Base-by-base conservation (phyloP, 768 basidiomycete species). In the Chalciporus piperatus region DNA sequence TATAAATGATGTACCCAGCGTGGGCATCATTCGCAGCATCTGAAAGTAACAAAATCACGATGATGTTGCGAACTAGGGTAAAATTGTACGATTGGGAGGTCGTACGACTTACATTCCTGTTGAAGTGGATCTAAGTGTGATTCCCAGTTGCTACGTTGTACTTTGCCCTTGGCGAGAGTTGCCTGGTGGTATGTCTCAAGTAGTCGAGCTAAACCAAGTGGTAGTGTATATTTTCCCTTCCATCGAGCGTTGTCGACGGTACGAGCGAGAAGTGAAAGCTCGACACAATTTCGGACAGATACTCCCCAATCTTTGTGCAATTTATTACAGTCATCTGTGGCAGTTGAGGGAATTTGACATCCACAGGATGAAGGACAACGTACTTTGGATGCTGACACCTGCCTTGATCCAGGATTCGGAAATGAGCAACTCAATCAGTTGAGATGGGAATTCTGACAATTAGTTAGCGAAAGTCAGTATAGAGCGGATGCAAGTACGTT, bases 11-110 rank as follows among this genome's bases (percentile, higher is more conserved):
- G 56, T 80, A 80, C 12, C 82, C 85, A 4, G 86, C 78, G 60
- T 85, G 81, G 2, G 83, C 83, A 58, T 92, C 89, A 61, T 87
- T 85, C 28, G 76, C 79, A 4, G 85, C 89, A 68, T 90, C 88
- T 86, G 55, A 22, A 19, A 47, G 41, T 25, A 45, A 33, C 4
- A 19, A 59, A 51, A 55, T 56, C 43, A 64, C 20, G 30, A 58
- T 49, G 13, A 1, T n/a, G 22, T 30, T 49, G 17, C 14, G 39
- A 52, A 28, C 17, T 23, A 44, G 28, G 16, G 38, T 39, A 27
- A n/a, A 42, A 27, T 14, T 11, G 40, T 16, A 19, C 30, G 35
- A 35, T 27, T 20, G 9, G 27, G 27, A 27, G 9, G 27, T 27
- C 27, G 43, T 16, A 10, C 8, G 10, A 74, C 83, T 62, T 51